These are phyloP conservation scores for Saxispiralis lemnorum DNA, from an alignment of 495 filamentous ascomycete genomes.

Conservation along the genomic window DNA sequence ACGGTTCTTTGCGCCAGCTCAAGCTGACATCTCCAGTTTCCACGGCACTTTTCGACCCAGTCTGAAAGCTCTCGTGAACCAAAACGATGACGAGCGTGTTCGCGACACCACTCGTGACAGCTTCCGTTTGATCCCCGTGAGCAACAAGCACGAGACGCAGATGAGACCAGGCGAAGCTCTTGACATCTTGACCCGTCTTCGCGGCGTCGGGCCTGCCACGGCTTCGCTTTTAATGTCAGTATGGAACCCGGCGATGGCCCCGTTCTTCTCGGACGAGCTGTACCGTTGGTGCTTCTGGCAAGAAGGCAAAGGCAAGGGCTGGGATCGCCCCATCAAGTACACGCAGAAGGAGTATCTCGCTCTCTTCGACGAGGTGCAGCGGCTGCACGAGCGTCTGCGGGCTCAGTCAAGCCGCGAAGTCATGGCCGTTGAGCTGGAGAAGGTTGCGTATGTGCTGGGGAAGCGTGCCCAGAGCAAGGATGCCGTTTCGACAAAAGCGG, in stretches of 20 bases:
- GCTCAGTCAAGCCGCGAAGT: slow-evolving; percentile 18
- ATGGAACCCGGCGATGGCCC: slow-evolving; percentile 35
- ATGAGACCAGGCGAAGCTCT: slow-evolving; percentile 22
- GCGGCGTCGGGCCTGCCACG: slow-evolving; percentile 56
- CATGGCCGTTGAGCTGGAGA: slow-evolving; percentile 44
- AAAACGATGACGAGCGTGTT: slow-evolving; percentile 34
- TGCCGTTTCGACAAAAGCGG: background rate
- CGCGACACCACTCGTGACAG: slow-evolving; percentile 31
- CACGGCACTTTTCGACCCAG: slow-evolving; percentile 56
- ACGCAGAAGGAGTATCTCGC: slow-evolving; percentile 42
- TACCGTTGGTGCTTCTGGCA: slow-evolving; percentile 44
- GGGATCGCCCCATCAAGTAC: slow-evolving; percentile 43
- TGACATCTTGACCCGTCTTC: slow-evolving; percentile 32
- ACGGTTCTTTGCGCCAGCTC: background rate
- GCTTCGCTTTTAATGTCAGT: slow-evolving; percentile 52
- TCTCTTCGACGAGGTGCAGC: slow-evolving; percentile 30
- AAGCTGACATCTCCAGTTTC: slow-evolving; percentile 20
- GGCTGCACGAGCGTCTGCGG: slow-evolving; percentile 31
- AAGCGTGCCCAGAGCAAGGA: background rate
- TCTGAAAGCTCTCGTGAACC: slow-evolving; percentile 45
- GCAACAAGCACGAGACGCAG: slow-evolving; percentile 26
- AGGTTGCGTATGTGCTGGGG: slow-evolving; percentile 42
- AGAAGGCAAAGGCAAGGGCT: slow-evolving; percentile 26
- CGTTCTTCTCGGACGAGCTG: slow-evolving; percentile 64
- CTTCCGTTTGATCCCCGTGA: slow-evolving; percentile 19